phyloP scores from a whole-genome alignment of 2,329 filamentous ascomycete species.

The Alternaria triticina region DNA sequence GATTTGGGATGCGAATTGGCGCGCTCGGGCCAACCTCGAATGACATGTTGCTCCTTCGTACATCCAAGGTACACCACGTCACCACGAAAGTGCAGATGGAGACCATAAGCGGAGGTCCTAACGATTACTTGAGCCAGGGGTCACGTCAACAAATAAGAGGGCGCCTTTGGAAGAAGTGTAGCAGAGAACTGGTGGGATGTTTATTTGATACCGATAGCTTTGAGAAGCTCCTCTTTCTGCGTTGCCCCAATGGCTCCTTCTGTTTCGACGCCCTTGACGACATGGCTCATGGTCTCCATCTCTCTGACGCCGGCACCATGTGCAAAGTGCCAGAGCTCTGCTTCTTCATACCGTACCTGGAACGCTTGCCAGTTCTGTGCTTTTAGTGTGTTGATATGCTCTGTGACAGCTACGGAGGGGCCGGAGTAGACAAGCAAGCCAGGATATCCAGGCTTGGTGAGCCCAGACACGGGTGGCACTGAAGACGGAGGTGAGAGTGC shows the following conservation, averaged over 20 bases:
- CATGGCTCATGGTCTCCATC: conserved; percentile 54
- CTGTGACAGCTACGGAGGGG: conserved; percentile 43
- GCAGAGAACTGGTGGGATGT: neutral
- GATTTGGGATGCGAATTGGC: conserved; percentile 13
- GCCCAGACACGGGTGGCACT: conserved; percentile 42
- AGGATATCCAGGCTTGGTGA: conserved; percentile 57
- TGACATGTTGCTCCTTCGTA: conserved; percentile 7
- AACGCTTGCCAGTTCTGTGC: conserved; percentile 55
- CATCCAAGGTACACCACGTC: neutral
- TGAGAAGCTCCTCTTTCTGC: conserved; percentile 40
- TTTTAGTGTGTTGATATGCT: conserved; percentile 53
- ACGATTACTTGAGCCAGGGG: neutral
- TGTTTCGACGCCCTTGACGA: conserved; percentile 47
- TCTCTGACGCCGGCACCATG: conserved; percentile 51
- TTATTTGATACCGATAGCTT: conserved; percentile 46
- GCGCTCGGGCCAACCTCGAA: conserved; percentile 14
- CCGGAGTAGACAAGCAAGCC: conserved; percentile 55
- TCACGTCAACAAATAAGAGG: neutral
- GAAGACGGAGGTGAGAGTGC: conserved; percentile 44
- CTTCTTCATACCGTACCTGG: conserved; percentile 52
- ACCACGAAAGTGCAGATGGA: neutral
- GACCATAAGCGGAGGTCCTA: neutral
- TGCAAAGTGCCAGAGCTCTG: conserved; percentile 48
- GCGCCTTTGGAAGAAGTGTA: neutral
- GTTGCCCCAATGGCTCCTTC: conserved; percentile 1